phyloP scores from a whole-genome alignment of 805 yeast genomes.

The Cyberlindnera xishuangbannaensis region DNA sequence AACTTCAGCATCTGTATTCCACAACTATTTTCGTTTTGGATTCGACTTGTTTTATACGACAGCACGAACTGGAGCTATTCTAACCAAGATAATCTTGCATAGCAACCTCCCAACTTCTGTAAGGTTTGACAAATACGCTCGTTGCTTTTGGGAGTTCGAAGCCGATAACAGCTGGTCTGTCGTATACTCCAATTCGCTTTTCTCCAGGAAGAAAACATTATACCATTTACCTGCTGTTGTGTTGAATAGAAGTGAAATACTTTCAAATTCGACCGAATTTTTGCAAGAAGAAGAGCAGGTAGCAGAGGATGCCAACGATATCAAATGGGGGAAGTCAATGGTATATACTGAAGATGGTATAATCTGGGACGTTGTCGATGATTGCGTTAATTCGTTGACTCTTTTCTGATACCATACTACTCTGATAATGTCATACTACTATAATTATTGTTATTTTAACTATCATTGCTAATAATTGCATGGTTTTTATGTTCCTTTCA shows the following conservation, averaged over 20 bases:
- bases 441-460: too few relatives aligned
- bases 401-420: too few relatives aligned
- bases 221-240: slow-evolving; percentile 9
- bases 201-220: not conserved
- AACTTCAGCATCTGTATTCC: slow-evolving; percentile 30
- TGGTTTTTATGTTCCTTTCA: too few relatives aligned
- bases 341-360: slow-evolving; percentile 19
- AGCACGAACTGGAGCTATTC: slow-evolving; percentile 27
- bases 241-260: slow-evolving; percentile 27
- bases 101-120: slow-evolving; percentile 45
- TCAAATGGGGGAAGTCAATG: slow-evolving; percentile 29
- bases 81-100: slow-evolving; percentile 45
- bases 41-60: slow-evolving; percentile 43
- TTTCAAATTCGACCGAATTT: slow-evolving; percentile 31
- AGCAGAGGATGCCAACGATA: slow-evolving; percentile 17
- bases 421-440: too few relatives aligned
- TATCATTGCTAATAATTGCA: too few relatives aligned
- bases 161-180: not conserved
- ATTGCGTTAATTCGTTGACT: slow-evolving; percentile 33
- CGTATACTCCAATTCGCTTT: not conserved
- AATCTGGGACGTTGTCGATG: slow-evolving; percentile 39
- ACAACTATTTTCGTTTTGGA: slow-evolving; percentile 52
- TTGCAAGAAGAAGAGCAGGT: slow-evolving; percentile 28
- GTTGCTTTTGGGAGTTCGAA: slow-evolving; percentile 25
- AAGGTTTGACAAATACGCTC: slow-evolving; percentile 49